A percentile compares a stretch with the other conserved stretches of the same genome.
Evolutionary conservation across 2,329 filamentous ascomycete species (phyloP).

Genomic region (Pseudopithomyces maydicus): DNA sequence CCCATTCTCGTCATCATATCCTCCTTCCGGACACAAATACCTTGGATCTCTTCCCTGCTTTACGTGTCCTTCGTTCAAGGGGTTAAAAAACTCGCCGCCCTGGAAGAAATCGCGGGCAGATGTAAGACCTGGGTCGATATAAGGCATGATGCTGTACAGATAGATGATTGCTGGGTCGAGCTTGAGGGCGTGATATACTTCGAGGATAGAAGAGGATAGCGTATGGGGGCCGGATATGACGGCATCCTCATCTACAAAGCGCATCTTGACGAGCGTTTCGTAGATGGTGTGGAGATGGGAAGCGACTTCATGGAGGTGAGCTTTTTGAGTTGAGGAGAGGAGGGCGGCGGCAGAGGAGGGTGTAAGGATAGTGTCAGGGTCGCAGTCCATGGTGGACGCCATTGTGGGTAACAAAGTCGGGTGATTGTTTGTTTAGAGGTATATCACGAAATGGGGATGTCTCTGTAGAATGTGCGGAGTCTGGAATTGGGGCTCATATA

Average conservation of each 20-base stretch:
- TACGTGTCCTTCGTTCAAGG: slow-evolving; percentile 16
- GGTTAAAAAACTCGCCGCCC: slow-evolving; percentile 23
- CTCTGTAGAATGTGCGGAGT: too few species aligned
- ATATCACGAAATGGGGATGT: too few species aligned
- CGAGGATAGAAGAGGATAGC: background rate
- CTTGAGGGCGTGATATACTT: background rate
- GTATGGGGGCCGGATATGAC: slow-evolving; percentile 13
- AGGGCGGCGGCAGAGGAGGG: background rate
- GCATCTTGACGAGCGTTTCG: slow-evolving; percentile 16
- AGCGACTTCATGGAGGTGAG: slow-evolving; percentile 6
- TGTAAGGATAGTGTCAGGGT: too few species aligned
- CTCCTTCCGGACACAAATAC: background rate
- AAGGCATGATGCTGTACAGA: slow-evolving; percentile 11
- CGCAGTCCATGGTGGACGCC: too few species aligned
- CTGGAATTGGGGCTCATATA: too few species aligned
- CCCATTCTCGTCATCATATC: slow-evolving; percentile 17
- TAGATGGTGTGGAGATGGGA: slow-evolving; percentile 10
- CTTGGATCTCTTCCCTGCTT: slow-evolving; percentile 18
- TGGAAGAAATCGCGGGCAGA: slow-evolving; percentile 19
- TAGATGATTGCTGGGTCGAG: slow-evolving; percentile 8
- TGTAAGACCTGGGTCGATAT: slow-evolving; percentile 9
- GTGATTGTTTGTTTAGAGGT: too few species aligned
- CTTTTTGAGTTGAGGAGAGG: background rate
- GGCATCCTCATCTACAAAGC: slow-evolving; percentile 11
- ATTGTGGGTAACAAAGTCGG: too few species aligned